Base-by-base conservation (phyloP, 106 monocot species). In the Alisma plantagoaquatica region DNA sequence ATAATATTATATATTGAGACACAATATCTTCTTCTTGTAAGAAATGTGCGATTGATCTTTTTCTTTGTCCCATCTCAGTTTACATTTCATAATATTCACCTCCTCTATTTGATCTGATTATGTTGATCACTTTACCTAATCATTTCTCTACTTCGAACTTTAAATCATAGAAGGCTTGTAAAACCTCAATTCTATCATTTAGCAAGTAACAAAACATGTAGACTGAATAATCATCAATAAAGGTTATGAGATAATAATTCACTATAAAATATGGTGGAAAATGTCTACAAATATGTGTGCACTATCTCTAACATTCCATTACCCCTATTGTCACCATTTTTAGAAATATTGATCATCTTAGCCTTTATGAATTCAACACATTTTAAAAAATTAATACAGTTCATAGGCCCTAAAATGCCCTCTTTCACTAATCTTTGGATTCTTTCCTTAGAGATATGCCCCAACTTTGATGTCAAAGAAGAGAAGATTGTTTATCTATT, bases 91-190 rank as follows among this genome's bases (percentile, higher is more conserved):
- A 60, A 31, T 60, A 60, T 30, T 60, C 44, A 8, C 45, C 46
- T 29, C 59, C 59, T 30, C 45, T 60, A 60, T 60, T 17, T 7
- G 35, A 38, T 38, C 35, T 38, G 35, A 38, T 14, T 38, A 14
- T 14, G 9, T 38, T 38, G 5, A 38, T 38, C 35, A 14, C 35
- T 7, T 14, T 7, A 38, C 35, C 35, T 38, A 14, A 7, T 14
- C 14, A 14, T 38, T 38, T 38, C 35, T 38, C 35, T 38, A 7
- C 5, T 14, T 14, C 14, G 9, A 38, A 6, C 35, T 38, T 38
- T 38, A 38, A 38, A 38, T 38, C 35, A 38, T 38, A 7, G 35
- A 38, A 38, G 35, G 5, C 35, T 38, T 38, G 35, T 38, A 14
- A 14, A 6, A 14, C 35, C 35, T 5, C 35, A 38, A 38, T 14